Evolutionary conservation across 176 grass and related monocot species (phyloP).

Genomic region (Elaeis guineensis): DNA sequence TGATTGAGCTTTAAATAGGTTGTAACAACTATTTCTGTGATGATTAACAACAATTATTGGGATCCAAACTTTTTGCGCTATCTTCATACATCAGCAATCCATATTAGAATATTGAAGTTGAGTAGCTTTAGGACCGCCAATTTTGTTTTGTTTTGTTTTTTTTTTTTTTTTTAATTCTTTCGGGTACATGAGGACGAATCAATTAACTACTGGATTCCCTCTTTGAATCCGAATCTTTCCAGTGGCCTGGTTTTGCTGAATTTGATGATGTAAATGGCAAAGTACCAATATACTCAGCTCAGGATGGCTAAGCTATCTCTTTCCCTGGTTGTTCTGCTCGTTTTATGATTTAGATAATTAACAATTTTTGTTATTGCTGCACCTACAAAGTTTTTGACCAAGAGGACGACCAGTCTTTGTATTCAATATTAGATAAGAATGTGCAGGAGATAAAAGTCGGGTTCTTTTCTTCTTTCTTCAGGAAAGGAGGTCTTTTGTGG

Average conservation of each 20-base stretch:
- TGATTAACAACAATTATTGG: too few relatives aligned
- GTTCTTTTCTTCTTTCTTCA: too few relatives aligned
- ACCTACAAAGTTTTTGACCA: constrained; percentile 87
- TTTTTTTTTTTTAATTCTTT: too few relatives aligned
- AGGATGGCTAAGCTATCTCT: constrained; percentile 51
- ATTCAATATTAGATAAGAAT: background rate
- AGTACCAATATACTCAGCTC: constrained; percentile 71
- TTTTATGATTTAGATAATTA: background rate
- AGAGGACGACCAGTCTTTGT: constrained; percentile 79
- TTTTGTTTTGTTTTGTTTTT: too few relatives aligned
- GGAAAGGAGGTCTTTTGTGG: too few relatives aligned
- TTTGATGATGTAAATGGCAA: constrained; percentile 98
- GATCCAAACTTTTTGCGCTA: too few relatives aligned
- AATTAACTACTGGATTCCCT: constrained; percentile 30
- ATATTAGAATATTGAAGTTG: too few relatives aligned
- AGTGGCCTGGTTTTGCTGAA: constrained; percentile 92
- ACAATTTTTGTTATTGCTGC: constrained; percentile 23
- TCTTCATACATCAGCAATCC: too few relatives aligned
- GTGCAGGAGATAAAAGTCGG: too few relatives aligned
- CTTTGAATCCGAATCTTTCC: constrained; percentile 83
- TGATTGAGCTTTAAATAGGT: too few relatives aligned
- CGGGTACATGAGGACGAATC: constrained; percentile 84
- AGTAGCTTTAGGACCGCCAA: too few relatives aligned
- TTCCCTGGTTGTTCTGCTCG: constrained; percentile 1
- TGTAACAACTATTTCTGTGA: too few relatives aligned